These are phyloP conservation scores for Pseudopithomyces maydicus DNA, from an alignment of 2,329 filamentous ascomycete species.

Conservation along the genomic window DNA sequence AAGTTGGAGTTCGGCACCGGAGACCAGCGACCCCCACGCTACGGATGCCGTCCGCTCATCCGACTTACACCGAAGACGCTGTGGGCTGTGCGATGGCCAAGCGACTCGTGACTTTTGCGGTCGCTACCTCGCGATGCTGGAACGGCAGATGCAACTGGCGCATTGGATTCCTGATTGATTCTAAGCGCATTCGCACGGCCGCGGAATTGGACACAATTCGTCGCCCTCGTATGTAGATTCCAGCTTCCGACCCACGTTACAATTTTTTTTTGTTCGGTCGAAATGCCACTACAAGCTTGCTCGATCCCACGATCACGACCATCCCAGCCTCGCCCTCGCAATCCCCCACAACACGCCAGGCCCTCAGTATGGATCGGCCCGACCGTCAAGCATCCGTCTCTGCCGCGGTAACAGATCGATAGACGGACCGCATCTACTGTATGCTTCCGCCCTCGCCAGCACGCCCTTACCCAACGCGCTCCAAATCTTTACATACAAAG, in stretches of 20 bases:
- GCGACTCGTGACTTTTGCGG: background rate
- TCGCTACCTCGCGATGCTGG: background rate
- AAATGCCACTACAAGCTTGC: no score
- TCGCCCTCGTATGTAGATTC: no score
- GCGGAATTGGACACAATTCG: no score
- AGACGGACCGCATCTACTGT: slow-evolving; percentile 4
- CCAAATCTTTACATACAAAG: slow-evolving; percentile 26
- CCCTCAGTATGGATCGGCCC: background rate
- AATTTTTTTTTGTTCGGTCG: no score
- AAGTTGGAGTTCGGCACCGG: slow-evolving; percentile 1
- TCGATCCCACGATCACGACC: no score
- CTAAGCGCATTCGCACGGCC: no score
- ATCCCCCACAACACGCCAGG: no score
- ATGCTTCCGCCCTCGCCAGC: no score
- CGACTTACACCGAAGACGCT: background rate
- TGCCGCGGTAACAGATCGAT: slow-evolving; percentile 10
- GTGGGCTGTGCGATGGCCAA: background rate
- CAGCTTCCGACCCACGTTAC: no score
- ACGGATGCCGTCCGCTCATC: background rate
- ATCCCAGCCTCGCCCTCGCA: no score
- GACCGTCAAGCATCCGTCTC: slow-evolving; percentile 7
- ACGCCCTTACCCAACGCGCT: slow-evolving; percentile 16
- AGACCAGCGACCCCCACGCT: slow-evolving; percentile 3
- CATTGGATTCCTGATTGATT: no score
- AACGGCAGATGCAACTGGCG: background rate